Percentiles rank a stretch among this genome's conserved stretches.
Evolutionary conservation across 768 basidiomycete genomes (phyloP).

Genomic region (Cystofilobasidium ferigula): DNA sequence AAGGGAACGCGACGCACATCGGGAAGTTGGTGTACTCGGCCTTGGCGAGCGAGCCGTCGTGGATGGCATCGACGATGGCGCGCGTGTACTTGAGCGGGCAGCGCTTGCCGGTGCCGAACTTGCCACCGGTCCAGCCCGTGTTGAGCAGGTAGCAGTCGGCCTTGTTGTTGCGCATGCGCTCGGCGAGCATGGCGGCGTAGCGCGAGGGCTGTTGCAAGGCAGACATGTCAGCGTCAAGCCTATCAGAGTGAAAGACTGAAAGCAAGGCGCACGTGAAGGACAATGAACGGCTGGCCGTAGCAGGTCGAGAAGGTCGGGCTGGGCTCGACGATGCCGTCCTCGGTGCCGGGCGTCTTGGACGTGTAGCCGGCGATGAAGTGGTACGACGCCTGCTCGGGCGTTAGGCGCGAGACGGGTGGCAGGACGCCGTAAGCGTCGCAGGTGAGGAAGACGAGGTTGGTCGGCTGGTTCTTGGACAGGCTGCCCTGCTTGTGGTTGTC

Average conservation of each 20-base stretch:
- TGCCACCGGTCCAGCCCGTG: conserved; percentile 79
- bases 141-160: conserved; percentile 98
- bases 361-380: conserved; percentile 94
- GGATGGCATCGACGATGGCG: conserved; percentile 91
- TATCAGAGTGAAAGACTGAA: neutral
- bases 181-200: conserved; percentile 94
- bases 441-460: conserved; percentile 53
- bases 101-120: conserved; percentile 82
- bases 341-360: conserved; percentile 91
- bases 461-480: conserved; percentile 22
- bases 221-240: neutral
- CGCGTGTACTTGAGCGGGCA: conserved; percentile 95
- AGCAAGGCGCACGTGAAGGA: conserved; percentile 52
- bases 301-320: conserved; percentile 99
- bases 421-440: conserved; percentile 98
- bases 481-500: conserved; percentile 18
- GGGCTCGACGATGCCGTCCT: conserved; percentile 94
- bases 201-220: conserved; percentile 62
- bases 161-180: conserved; percentile 76
- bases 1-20: neutral
- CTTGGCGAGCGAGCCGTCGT: conserved; percentile 77
- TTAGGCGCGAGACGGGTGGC: conserved; percentile 84
- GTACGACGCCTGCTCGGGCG: conserved; percentile 90
- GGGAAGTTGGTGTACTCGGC: conserved; percentile 73
- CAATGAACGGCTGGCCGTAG: conserved; percentile 98